Evolutionary conservation across 768 basidiomycete genomes (phyloP).

Genomic region (Agaricus blazei): DNA sequence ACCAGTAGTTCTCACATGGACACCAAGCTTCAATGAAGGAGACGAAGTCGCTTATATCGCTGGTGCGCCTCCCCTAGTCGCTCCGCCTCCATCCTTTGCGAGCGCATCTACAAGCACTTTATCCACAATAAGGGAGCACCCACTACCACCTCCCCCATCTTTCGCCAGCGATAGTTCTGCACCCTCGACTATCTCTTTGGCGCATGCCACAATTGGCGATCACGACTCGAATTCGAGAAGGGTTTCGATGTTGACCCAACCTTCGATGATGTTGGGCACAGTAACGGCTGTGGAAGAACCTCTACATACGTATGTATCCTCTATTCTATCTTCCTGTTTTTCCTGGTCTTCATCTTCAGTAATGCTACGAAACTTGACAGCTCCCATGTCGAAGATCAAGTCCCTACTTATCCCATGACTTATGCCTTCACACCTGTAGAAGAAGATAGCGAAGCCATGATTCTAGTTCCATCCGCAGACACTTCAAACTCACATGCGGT

Average conservation of each 20-base stretch:
- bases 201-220: constrained; percentile 4
- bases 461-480: constrained; percentile 13
- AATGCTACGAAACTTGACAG: neutral
- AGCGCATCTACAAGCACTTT: neutral
- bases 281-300: neutral
- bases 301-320: too few relatives aligned
- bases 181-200: neutral
- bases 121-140: neutral
- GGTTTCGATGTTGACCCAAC: constrained; percentile 1
- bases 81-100: neutral
- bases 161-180: neutral
- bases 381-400: neutral
- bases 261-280: neutral
- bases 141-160: neutral
- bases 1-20: constrained; percentile 5
- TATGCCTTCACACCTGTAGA: constrained; percentile 1
- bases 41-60: constrained; percentile 9
- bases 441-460: neutral
- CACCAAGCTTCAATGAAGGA: constrained; percentile 5
- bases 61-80: neutral
- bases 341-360: neutral
- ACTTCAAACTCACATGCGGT: constrained; percentile 13
- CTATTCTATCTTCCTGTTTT: too few relatives aligned
- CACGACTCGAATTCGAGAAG: constrained; percentile 4
- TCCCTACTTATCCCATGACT: constrained; percentile 2